Evolutionary conservation across 225 moss, liverwort and hornwort genomes (phyloP), one percentile per base, ranked within the genome.

Genomic region (Thuidium tamariscinum): DNA sequence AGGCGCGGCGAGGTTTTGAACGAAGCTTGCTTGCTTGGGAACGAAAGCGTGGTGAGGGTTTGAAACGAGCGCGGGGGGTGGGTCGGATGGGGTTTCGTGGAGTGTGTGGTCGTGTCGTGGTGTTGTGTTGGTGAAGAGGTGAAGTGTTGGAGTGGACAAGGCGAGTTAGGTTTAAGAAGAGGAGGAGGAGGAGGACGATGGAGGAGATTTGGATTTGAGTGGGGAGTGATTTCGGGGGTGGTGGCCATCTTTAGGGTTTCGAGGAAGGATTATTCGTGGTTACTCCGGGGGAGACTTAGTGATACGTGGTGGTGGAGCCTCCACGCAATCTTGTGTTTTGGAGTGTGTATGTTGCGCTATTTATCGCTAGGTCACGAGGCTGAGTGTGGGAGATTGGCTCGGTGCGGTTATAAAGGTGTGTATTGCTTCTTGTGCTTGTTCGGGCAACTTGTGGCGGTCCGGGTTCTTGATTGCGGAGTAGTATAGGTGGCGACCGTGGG

Each of bases 181-280:
- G 23, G 87, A 42, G 29, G 89, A 20, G 16, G 54, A 51, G 60
- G 85, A 51, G 14, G 57, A 54, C 22, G 72, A 64, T n/a, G 90
- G 61, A 74, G 83, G 74, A 46, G 82, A 83, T 74, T 83, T 79
- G 68, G 79, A 80, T 79, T 86, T 86, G 63, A 65, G 77, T 25
- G 75, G 30, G 34, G 81, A 65, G 87, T 42, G 87, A 75, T 74
- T 83, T 77, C 52, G 66, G 66, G 60, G 79, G 73, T 22, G 59
- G 68, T 55, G 60, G 32, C 21, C 77, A 82, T 83, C 74, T 87
- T 82, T 91, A 91, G 89, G 91, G 89, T 91, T 89, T 54, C 32
- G 36, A 70, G 52, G 70, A 32, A 52, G 79, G 67, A 39, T 32
- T 80, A 9, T 51, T 51, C 6, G 74, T 61, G 77, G 87, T 51